phyloP scores from a whole-genome alignment of 2,329 filamentous ascomycete species.

The Beauveria sp. region DNA sequence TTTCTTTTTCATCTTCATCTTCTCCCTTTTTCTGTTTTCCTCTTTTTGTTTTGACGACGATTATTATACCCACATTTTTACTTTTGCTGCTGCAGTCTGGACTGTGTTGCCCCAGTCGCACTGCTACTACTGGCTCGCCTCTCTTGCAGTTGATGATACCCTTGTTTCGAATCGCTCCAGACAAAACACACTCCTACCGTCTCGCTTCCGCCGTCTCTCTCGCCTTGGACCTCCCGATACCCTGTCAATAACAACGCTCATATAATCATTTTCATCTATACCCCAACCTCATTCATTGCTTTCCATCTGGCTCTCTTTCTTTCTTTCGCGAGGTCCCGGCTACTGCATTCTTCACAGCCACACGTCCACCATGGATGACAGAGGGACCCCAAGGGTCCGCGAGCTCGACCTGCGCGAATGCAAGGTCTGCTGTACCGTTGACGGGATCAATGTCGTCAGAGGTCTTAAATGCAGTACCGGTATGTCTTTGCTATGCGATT shows the following conservation, averaged over 20 bases:
- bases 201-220: background rate
- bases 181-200: background rate
- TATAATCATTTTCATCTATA: slow-evolving; percentile 3
- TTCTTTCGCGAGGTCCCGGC: background rate
- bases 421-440: slow-evolving; percentile 42
- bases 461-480: slow-evolving; percentile 50
- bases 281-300: background rate
- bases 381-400: slow-evolving; percentile 23
- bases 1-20: slow-evolving; percentile 4
- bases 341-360: slow-evolving; percentile 13
- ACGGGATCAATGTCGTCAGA: slow-evolving; percentile 49
- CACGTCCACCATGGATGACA: slow-evolving; percentile 15
- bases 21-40: too few relatives aligned
- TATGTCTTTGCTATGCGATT: slow-evolving; percentile 26
- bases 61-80: background rate
- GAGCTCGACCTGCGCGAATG: slow-evolving; percentile 24
- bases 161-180: slow-evolving; percentile 7
- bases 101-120: background rate
- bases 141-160: slow-evolving; percentile 9
- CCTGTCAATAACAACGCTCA: background rate
- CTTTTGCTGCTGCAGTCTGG: background rate
- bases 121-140: background rate
- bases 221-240: background rate
- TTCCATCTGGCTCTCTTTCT: background rate
- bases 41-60: slow-evolving; percentile 7